Base-by-base conservation (phyloP, 31 red algal species). In the Odonthalia washingtoniensis region DNA sequence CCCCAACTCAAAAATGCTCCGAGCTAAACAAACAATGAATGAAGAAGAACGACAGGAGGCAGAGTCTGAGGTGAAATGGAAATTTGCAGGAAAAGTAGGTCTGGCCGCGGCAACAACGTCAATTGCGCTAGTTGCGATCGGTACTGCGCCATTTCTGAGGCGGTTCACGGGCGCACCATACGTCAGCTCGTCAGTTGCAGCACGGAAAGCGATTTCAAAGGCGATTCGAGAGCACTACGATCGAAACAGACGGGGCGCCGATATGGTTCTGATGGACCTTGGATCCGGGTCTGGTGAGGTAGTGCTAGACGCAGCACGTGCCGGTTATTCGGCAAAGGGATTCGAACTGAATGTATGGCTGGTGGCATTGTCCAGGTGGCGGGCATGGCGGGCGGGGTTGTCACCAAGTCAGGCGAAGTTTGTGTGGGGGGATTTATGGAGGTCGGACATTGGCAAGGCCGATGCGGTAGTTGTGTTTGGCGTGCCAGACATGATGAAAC, bases 381-480 rank as follows among this genome's bases (percentile, higher is more conserved):
- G 75, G 4, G 62, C 39, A 41, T 80, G 66, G 75, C 46, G 37
- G 14, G 52, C 60, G 57, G 65, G 62, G 17, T 46, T 89, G 27
- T 49, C 65, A 38, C n/a, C n/a, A n/a, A 3, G 27, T 28, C 66
- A 61, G 27, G 86, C 73, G 18, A 35, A 32, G 61, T 63, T 89
- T 46, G 65, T 67, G 40, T 70, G 75, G 75, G 24, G 65, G 27
- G 86, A 89, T 67, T 80, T 89, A 65, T 89, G 75, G 75, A 69
- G n/a, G 27, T 44, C 32, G 42, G 61, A 46, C 6, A 6, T 89
- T 53, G 42, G 6, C 4, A 65, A 68, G 36, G 75, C 44, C 33
- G 86, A 89, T 89, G 86, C 70, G 40, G 65, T 89, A n/a, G 64
- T 67, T 0, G 86, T 89, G 33, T 89, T 80, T 80, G 75, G 86